phyloP scores from a whole-genome alignment of 148 eudicot species.

The Gaultheria prostrata region DNA sequence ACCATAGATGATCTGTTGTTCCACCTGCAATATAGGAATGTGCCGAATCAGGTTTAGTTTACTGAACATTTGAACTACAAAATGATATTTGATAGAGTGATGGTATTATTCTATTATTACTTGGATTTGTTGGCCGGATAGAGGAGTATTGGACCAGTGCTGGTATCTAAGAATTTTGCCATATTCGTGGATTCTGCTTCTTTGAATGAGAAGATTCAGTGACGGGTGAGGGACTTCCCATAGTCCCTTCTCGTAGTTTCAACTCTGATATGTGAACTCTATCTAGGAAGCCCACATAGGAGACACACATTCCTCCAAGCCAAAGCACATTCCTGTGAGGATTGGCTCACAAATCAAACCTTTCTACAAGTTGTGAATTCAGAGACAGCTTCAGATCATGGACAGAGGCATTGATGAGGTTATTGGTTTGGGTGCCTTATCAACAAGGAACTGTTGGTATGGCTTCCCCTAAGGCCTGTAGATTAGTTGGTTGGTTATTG shows the following conservation, averaged over 20 bases:
- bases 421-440: too few species aligned
- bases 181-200: slow-evolving; percentile 55
- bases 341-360: too few species aligned
- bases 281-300: slow-evolving; percentile 75
- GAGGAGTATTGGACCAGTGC: slow-evolving; percentile 81
- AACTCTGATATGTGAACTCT: slow-evolving; percentile 78
- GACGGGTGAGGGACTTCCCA: slow-evolving; percentile 97
- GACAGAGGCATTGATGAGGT: too few species aligned
- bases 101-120: slow-evolving; percentile 43
- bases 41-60: not conserved
- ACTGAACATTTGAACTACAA: not conserved
- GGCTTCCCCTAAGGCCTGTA: too few species aligned
- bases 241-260: slow-evolving; percentile 66
- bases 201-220: slow-evolving; percentile 86
- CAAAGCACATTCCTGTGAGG: too few species aligned
- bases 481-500: too few species aligned
- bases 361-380: too few species aligned
- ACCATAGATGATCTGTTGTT: slow-evolving; percentile 59
- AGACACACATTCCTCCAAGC: too few species aligned
- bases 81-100: not conserved
- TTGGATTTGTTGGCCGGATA: slow-evolving; percentile 86
- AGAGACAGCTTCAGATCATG: too few species aligned
- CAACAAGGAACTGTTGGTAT: too few species aligned
- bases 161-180: slow-evolving; percentile 66
- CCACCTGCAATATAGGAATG: slow-evolving; percentile 54